Evolutionary conservation across 2,329 filamentous ascomycete genomes (phyloP), one percentile per base, ranked within the genome.

Genomic region (Fusarium sp.): DNA sequence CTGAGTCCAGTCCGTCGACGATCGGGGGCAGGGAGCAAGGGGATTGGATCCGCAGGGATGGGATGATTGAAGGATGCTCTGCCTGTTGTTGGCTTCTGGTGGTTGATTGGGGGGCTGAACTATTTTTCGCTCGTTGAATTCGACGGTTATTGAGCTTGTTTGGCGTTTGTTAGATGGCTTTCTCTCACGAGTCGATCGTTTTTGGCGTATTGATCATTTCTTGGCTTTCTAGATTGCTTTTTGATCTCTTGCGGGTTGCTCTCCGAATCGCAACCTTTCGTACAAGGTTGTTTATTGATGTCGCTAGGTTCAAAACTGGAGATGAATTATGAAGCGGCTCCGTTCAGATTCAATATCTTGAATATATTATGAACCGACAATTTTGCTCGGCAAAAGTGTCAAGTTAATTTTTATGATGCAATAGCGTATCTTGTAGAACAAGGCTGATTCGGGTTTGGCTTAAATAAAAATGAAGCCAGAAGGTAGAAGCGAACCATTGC

Each of bases 1-100:
- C 71, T 69, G 67, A 62, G 69, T 74, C 70, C 70, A 62, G 69
- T 74, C 70, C 70, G 70, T 70, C 66, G 72, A 56, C 72, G 72
- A 74, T 74, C 72, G 71, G 39, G 71, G 39, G 41, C 55, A 74
- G 70, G 70, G 66, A 66, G 54, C 41, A 57, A 41, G 57, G 66
- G n/a, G n/a, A n/a, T n/a, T n/a, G n/a, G 53, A 62, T 72, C 48
- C 48, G 52, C 69, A 63, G 63, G 63, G 55, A 52, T 68, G 35
- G 39, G 55, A 52, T 68, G 35, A 37, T 60, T 29, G 50, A 39
- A 50, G 43, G 43, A 49, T 64, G 43, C 33, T 63, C 57, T 70
- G 66, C 43, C 43, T 26, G 26, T 49, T 26, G 26, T 31, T 49
- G 46, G 46, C 38, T 23, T 41, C 33, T 48, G 41, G 33, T 50